Conservation (phyloP, 2,329 filamentous ascomycete genomes). For the Rutstroemia sydowiana region DNA sequence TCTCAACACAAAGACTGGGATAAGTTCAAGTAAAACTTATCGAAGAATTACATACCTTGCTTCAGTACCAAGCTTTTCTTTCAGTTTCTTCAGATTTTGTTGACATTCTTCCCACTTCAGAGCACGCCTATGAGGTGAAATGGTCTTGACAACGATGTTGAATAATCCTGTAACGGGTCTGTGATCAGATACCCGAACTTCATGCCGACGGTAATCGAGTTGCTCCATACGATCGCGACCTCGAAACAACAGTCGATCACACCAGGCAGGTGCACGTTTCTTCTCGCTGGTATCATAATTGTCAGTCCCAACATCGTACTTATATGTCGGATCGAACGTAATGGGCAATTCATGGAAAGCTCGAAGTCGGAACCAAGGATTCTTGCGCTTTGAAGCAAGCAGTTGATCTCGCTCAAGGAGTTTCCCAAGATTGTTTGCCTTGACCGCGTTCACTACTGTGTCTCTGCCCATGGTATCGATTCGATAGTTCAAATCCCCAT, state of each 20-base stretch:
- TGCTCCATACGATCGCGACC: constrained; percentile 76
- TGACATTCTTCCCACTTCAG: constrained; percentile 66
- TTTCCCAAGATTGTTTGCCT: constrained; percentile 72
- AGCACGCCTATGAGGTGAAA: constrained; percentile 60
- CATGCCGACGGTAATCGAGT: constrained; percentile 79
- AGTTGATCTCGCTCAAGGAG: constrained; percentile 91
- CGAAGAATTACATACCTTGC: constrained; percentile 62
- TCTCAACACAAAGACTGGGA: neutral
- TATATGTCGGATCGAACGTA: constrained; percentile 91
- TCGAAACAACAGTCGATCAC: constrained; percentile 84
- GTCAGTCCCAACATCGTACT: constrained; percentile 94
- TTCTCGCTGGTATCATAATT: constrained; percentile 94
- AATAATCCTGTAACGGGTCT: constrained; percentile 84
- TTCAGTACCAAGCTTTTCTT: constrained; percentile 58
- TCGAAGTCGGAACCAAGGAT: constrained; percentile 80
- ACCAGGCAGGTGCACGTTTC: constrained; percentile 90
- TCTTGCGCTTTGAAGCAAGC: constrained; percentile 78
- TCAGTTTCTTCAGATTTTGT: constrained; percentile 65
- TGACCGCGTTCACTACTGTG: constrained; percentile 79
- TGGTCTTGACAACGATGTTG: constrained; percentile 74
- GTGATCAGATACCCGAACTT: constrained; percentile 87
- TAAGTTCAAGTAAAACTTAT: neutral
- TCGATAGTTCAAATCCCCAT: constrained; percentile 95
- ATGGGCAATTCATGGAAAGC: constrained; percentile 89
- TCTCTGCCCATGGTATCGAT: constrained; percentile 96